Evolutionary conservation across 441 rosid species (phyloP), one percentile per base, ranked within the genome.

Genomic region (Populus hybrid): DNA sequence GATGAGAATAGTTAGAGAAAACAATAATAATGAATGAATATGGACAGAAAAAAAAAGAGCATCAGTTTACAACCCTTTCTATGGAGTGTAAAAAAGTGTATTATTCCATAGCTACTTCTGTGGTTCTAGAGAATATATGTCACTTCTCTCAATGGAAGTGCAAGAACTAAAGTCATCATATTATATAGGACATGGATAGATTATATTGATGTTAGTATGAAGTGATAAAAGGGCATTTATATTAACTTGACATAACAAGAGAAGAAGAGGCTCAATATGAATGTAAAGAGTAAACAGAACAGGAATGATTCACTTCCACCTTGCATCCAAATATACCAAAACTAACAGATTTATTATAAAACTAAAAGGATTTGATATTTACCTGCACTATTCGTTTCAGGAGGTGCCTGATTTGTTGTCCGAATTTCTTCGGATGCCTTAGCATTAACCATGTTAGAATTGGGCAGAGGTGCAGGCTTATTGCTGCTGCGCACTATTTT

Each of bases 401-500:
- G 32, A 30, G 32, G 4, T 30, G 32, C 32, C 32, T 30, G 32
- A 30, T 30, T 80, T 73, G 82, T 64, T 35, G 46, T 64, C 69
- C 72, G 77, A 73, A 28, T 75, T 84, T 88, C 94, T 72, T 82
- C 88, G 24, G 83, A 79, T 70, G 74, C 75, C 79, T 81, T 82
- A 36, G 78, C 86, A 81, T 82, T 85, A 42, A 66, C 78, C 10
- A 40, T 64, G 57, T 80, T 86, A 61, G 70, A 53, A 53, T 53
- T 53, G 61, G 61, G 61, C n/a, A 16, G 75, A 14, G 76, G 83
- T 40, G 63, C 74, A n/a, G 77, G 77, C 75, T 84, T 86, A 78
- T 82, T 85, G 65, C 77, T 78, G 57, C 83, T 88, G 77, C 90
- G 75, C 79, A 90, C 82, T 75, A 87, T 80, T 85, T 88, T 92